phyloP scores from a whole-genome alignment of 2,329 filamentous ascomycete genomes.

The Penicillium paneum region DNA sequence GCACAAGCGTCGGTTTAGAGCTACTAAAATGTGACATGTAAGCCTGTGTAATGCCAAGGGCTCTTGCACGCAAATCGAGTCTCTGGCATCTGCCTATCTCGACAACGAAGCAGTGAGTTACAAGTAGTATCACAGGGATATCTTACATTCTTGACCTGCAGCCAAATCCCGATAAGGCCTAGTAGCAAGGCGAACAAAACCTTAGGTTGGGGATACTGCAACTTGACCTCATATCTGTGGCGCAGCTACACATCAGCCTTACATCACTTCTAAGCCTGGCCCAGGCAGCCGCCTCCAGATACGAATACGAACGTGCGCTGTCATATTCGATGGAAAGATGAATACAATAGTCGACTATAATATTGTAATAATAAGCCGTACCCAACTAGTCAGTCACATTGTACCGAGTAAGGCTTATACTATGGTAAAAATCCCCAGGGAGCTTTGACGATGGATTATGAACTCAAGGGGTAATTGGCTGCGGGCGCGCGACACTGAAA shows the following conservation, averaged over 20 bases:
- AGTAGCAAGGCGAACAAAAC: neutral
- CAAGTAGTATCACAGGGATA: neutral
- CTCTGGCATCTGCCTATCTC: neutral
- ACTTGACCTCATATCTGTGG: slow-evolving; percentile 5
- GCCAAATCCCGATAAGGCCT: neutral
- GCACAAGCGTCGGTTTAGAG: neutral
- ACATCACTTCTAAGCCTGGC: neutral
- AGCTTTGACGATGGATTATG: slow-evolving; percentile 8
- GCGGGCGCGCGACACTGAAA: slow-evolving; percentile 15
- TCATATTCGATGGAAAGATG: neutral
- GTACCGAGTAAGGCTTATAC: neutral
- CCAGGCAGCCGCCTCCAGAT: slow-evolving; percentile 1
- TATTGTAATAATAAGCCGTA: neutral
- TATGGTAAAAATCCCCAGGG: neutral
- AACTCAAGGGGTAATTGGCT: slow-evolving; percentile 8
- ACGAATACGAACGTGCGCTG: slow-evolving; percentile 6
- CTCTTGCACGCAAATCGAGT: neutral
- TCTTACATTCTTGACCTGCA: neutral
- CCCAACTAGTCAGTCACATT: no score
- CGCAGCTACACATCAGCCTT: slow-evolving; percentile 8
- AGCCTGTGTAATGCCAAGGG: neutral
- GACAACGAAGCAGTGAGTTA: neutral
- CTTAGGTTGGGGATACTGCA: neutral
- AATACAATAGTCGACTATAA: neutral
- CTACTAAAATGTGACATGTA: neutral